These are phyloP conservation scores for Brassica hybrid DNA, from an alignment of 441 rosid species.

Conservation along the genomic window DNA sequence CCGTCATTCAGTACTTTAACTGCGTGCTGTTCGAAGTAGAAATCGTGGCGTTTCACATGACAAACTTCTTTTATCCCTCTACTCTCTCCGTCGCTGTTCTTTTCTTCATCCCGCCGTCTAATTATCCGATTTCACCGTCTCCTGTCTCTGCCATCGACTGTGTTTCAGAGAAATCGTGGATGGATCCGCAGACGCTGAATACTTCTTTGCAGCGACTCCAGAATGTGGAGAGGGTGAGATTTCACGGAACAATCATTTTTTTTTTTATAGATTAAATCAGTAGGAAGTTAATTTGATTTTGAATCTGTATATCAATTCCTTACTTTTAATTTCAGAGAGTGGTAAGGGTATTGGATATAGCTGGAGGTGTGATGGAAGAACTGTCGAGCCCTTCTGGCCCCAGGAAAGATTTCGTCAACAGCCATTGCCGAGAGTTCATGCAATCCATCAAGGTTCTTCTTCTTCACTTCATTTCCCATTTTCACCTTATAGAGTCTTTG, in stretches of 20 bases:
- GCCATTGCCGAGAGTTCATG: constrained; percentile 92
- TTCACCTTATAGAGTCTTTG: background rate
- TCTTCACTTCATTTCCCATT: background rate
- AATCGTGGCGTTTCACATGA: constrained; percentile 12
- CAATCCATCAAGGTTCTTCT: constrained; percentile 74
- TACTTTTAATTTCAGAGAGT: constrained; percentile 51
- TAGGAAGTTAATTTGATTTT: background rate
- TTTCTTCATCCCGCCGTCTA: constrained; percentile 5
- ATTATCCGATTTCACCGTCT: background rate
- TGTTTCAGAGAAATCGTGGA: constrained; percentile 29
- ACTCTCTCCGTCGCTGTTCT: background rate
- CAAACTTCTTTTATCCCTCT: background rate
- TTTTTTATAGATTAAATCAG: background rate
- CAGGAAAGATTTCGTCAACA: constrained; percentile 76
- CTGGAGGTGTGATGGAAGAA: constrained; percentile 92
- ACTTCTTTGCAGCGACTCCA: constrained; percentile 91
- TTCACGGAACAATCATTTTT: background rate
- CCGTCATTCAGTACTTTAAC: background rate
- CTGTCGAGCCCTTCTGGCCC: constrained; percentile 78
- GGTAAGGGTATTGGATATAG: constrained; percentile 87
- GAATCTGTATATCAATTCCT: background rate
- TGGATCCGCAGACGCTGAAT: constrained; percentile 89
- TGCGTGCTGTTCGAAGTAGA: constrained; percentile 15
- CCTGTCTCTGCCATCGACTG: background rate
- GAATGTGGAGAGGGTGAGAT: constrained; percentile 81